Evolutionary conservation across 2,329 filamentous ascomycete genomes (phyloP).

Genomic region (Penicillium sp.): DNA sequence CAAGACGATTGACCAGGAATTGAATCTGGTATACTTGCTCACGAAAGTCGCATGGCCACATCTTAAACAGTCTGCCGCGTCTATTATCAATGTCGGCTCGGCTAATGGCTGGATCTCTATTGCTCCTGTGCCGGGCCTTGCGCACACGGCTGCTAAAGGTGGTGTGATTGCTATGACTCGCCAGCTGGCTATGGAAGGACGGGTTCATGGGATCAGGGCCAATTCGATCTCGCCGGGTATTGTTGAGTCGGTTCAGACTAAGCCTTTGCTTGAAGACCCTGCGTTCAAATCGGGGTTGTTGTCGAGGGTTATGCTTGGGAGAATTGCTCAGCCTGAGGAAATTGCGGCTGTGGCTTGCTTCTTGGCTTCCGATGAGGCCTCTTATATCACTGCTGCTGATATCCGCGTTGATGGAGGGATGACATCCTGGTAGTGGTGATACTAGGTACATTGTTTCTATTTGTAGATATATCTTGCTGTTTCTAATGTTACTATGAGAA

Average conservation of each 20-base stretch:
- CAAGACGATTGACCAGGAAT: conserved; percentile 3
- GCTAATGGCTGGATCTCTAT: not conserved
- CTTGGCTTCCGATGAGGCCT: conserved; percentile 5
- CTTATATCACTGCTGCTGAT: conserved; percentile 4
- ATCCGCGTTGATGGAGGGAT: conserved; percentile 8
- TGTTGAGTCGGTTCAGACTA: not conserved
- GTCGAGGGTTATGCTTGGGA: not conserved
- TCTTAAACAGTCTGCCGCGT: not conserved
- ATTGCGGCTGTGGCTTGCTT: conserved; percentile 3
- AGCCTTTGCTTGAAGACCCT: not conserved
- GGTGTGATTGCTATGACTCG: conserved; percentile 9
- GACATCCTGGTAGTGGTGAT: not conserved
- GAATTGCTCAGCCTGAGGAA: not conserved
- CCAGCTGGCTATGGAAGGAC: conserved; percentile 6
- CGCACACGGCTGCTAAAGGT: conserved; percentile 5
- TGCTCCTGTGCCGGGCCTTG: not conserved
- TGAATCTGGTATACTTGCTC: conserved; percentile 1
- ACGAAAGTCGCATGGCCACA: conserved; percentile 1
- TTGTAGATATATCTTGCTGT: not conserved
- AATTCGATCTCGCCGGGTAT: conserved; percentile 2
- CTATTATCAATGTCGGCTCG: conserved; percentile 4
- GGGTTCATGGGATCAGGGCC: conserved; percentile 1
- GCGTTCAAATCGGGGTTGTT: not conserved
- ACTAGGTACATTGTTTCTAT: too few relatives aligned
- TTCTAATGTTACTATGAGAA: too few relatives aligned